A percentile compares a stretch with the other conserved stretches of the same genome.
Conservation (phyloP, 148 eudicot genomes). For the Polygonum aviculare region DNA sequence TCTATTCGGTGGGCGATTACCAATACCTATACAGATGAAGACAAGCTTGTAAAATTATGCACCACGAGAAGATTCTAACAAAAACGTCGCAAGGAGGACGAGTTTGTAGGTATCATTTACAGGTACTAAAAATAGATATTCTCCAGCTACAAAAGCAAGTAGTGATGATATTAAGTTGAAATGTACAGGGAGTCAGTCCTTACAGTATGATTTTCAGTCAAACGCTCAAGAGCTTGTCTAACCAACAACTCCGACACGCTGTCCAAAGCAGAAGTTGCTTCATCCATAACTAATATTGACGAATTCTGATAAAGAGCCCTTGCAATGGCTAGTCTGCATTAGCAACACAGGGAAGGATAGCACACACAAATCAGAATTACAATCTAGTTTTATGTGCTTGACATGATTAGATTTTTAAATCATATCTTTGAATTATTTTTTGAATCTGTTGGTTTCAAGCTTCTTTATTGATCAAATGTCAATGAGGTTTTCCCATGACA, state of each 20-base stretch:
- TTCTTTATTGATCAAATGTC: neutral
- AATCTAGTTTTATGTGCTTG: neutral
- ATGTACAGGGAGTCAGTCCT: constrained; percentile 17
- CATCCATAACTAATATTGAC: constrained; percentile 82
- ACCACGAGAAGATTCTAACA: constrained; percentile 3
- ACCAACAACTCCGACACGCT: constrained; percentile 85
- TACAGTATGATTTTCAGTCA: constrained; percentile 75
- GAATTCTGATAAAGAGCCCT: constrained; percentile 88
- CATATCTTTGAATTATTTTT: neutral
- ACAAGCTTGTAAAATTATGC: neutral
- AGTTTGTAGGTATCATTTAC: neutral
- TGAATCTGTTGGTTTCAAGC: neutral
- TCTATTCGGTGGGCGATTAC: constrained; percentile 87
- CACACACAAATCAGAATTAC: neutral
- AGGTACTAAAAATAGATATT: too few relatives aligned
- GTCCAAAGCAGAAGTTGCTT: constrained; percentile 96
- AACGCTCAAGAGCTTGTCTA: constrained; percentile 77
- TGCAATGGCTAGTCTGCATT: constrained; percentile 83
- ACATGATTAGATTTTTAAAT: neutral
- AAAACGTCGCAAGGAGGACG: neutral
- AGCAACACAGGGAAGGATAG: neutral
- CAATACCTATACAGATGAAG: constrained; percentile 45
- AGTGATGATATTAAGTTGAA: neutral
- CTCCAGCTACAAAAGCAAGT: neutral
- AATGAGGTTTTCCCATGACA: neutral